phyloP scores from a whole-genome alignment of 352 stramenopile genomes.

The Phytophthora pseudosyringae region DNA sequence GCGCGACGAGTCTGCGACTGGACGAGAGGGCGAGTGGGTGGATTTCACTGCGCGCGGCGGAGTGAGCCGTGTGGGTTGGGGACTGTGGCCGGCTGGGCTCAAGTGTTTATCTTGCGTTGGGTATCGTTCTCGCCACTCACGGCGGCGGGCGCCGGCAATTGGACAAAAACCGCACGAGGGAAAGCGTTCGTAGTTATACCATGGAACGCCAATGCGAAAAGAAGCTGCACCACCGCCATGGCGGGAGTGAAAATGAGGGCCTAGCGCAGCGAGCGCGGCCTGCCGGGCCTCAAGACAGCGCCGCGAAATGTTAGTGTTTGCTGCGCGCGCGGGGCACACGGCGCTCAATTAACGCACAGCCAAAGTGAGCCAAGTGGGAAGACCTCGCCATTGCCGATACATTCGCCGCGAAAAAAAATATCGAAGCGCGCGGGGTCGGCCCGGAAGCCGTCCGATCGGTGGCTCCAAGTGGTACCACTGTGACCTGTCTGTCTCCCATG shows the following conservation, averaged over 20 bases:
- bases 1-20: not conserved
- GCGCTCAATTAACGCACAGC: not conserved
- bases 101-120: constrained; percentile 26
- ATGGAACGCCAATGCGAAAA: constrained; percentile 24
- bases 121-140: constrained; percentile 20
- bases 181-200: constrained; percentile 17
- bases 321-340: not conserved
- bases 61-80: constrained; percentile 18
- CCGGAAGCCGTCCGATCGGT: constrained; percentile 9
- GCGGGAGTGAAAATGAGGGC: not conserved
- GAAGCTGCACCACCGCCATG: constrained; percentile 20
- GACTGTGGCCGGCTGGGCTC: constrained; percentile 15
- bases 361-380: constrained; percentile 6
- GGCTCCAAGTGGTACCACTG: constrained; percentile 1
- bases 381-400: constrained; percentile 30
- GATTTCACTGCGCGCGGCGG: constrained; percentile 3
- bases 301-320: not conserved
- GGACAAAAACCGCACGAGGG: constrained; percentile 30
- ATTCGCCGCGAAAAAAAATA: constrained; percentile 35
- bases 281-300: not conserved
- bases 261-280: not conserved
- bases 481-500: constrained; percentile 5
- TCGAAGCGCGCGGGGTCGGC: constrained; percentile 21
- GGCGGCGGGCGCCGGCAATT: constrained; percentile 22
- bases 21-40: constrained; percentile 12